Evolutionary conservation across 208 protist species (phyloP).

Genomic region (Tritrichomonas foetus): DNA sequence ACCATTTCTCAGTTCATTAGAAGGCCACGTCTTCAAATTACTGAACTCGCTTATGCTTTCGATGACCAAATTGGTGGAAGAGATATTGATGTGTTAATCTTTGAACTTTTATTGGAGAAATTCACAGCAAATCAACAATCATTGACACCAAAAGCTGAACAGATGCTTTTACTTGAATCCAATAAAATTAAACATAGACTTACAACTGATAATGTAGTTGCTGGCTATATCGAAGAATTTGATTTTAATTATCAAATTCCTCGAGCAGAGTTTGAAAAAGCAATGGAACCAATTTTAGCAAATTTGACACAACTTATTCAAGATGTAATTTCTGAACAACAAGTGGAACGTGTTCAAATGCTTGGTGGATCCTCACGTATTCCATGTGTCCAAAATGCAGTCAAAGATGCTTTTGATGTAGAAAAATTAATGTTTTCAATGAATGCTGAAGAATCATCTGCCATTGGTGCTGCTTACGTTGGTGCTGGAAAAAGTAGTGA

Average conservation of each 20-base stretch:
- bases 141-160: not conserved
- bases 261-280: not conserved
- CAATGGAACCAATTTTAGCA: not conserved
- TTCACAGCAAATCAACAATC: not conserved
- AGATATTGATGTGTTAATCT: not conserved
- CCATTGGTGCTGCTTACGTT: not conserved
- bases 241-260: not conserved
- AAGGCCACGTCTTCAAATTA: not conserved
- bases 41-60: not conserved
- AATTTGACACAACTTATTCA: not conserved
- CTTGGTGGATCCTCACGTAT: slow-evolving; percentile 47
- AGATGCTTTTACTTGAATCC: not conserved
- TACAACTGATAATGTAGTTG: not conserved
- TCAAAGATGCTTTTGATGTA: not conserved
- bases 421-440: not conserved
- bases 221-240: not conserved
- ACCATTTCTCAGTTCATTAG: not conserved
- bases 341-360: not conserved
- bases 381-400: slow-evolving; percentile 31
- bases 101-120: not conserved
- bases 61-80: not conserved
- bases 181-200: slow-evolving; percentile 5
- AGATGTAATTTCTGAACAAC: no score
- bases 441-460: not conserved
- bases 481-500: not conserved